Evolutionary conservation across 108 stramenopile species (phyloP).

Genomic region (Skeletonema costatum): DNA sequence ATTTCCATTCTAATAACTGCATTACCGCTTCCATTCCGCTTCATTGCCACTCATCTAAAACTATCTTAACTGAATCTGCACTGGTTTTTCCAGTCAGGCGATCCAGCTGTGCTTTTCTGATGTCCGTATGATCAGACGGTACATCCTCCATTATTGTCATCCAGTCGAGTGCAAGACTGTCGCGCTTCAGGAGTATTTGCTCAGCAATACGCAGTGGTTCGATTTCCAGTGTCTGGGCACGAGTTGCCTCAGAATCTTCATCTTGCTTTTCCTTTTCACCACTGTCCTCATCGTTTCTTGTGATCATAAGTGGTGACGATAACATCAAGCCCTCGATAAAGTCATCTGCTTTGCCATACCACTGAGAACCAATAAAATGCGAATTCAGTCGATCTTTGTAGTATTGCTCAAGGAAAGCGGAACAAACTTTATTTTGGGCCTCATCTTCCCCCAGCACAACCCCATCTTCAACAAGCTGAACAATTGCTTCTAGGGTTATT

Average conservation of each 20-base stretch:
- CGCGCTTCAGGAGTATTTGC: constrained; percentile 55
- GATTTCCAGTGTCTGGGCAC: constrained; percentile 22
- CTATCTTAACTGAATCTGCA: constrained; percentile 5
- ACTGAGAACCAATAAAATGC: constrained; percentile 63
- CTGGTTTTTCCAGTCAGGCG: constrained; percentile 42
- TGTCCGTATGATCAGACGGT: constrained; percentile 62
- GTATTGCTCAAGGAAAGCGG: constrained; percentile 50
- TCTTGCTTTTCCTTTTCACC: background rate
- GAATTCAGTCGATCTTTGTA: constrained; percentile 49
- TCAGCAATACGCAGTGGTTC: constrained; percentile 70
- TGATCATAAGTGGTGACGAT: constrained; percentile 39
- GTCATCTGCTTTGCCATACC: constrained; percentile 77
- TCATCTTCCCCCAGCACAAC: constrained; percentile 21
- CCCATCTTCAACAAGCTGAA: constrained; percentile 56
- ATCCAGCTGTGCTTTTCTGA: constrained; percentile 58
- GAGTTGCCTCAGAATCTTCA: background rate
- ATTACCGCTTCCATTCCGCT: background rate
- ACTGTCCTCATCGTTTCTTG: constrained; percentile 18
- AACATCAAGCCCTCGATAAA: constrained; percentile 72
- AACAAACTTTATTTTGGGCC: constrained; percentile 28
- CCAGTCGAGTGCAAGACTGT: constrained; percentile 71
- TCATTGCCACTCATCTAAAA: constrained; percentile 32
- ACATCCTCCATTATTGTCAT: constrained; percentile 37
- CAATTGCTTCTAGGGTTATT: constrained; percentile 62
- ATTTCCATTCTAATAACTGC: background rate